Percentiles rank a stretch among this genome's conserved stretches.
phyloP scores from a whole-genome alignment of 768 basidiomycete species.

The Podaxis pistillaris region DNA sequence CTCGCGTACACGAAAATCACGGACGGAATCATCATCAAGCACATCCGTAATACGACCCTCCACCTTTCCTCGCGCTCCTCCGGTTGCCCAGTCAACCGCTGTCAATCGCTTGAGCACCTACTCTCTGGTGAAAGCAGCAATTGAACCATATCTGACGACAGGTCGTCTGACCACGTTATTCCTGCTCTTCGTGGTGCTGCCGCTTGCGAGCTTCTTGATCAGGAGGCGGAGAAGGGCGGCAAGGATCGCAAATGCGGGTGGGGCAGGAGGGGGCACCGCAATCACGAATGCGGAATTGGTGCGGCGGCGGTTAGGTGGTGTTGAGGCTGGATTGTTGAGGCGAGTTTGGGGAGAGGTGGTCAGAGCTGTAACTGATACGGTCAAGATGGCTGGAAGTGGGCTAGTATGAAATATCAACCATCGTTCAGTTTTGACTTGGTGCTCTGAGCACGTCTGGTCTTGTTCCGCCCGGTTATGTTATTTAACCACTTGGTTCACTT shows the following conservation, averaged over 20 bases:
- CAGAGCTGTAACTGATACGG: constrained; percentile 59
- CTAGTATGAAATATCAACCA: constrained; percentile 42
- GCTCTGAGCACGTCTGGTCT: background rate
- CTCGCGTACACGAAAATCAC: constrained; percentile 23
- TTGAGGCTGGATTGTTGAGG: constrained; percentile 31
- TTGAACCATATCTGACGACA: constrained; percentile 48
- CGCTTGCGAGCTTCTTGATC: constrained; percentile 47
- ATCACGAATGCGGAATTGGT: constrained; percentile 52
- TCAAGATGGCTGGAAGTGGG: constrained; percentile 76
- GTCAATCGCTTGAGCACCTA: constrained; percentile 26
- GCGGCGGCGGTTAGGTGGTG: constrained; percentile 48
- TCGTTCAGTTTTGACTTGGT: background rate
- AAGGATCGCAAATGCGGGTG: constrained; percentile 17
- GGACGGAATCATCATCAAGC: constrained; percentile 19
- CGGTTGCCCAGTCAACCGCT: constrained; percentile 25
- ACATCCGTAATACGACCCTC: constrained; percentile 18
- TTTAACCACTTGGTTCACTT: background rate
- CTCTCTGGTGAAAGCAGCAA: constrained; percentile 45
- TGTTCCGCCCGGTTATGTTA: background rate
- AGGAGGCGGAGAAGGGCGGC: constrained; percentile 44
- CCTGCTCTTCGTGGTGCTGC: constrained; percentile 44
- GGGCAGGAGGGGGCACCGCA: constrained; percentile 18
- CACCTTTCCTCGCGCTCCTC: constrained; percentile 22
- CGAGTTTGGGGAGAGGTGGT: constrained; percentile 51
- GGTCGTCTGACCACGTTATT: constrained; percentile 50